Percentiles rank a stretch among this genome's conserved stretches.
phyloP scores from a whole-genome alignment of 306 rosid species.

The Boehmeria nivea region DNA sequence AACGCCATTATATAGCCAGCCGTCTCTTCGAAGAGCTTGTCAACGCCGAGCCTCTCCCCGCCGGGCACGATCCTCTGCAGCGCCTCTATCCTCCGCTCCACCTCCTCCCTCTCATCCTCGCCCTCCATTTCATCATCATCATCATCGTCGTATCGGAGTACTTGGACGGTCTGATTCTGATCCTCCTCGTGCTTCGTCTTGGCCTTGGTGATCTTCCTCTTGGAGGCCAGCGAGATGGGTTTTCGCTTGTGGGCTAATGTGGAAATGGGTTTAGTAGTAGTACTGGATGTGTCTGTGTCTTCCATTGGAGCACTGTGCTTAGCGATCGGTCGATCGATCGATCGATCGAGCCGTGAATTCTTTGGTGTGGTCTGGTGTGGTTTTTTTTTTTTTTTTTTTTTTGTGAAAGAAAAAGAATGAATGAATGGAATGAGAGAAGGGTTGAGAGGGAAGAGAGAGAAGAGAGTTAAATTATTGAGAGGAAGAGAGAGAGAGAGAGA shows the following conservation, averaged over 20 bases:
- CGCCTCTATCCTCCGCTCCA: constrained; percentile 72
- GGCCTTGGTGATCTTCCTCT: background rate
- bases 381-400: too few relatives aligned
- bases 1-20: constrained; percentile 72
- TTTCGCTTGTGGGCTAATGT: too few relatives aligned
- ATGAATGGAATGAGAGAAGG: background rate
- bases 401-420: background rate
- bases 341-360: too few relatives aligned
- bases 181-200: constrained; percentile 6
- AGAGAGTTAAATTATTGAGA: constrained; percentile 3
- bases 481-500: constrained; percentile 13
- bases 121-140: constrained; percentile 1
- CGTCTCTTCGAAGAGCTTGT: constrained; percentile 79
- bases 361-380: too few relatives aligned
- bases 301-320: background rate
- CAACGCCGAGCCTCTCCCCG: constrained; percentile 63
- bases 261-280: constrained; percentile 42
- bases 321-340: too few relatives aligned
- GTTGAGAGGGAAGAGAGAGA: background rate
- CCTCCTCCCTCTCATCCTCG: constrained; percentile 49
- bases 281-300: constrained; percentile 19
- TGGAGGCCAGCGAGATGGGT: constrained; percentile 8
- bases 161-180: too few relatives aligned
- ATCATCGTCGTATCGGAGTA: background rate
- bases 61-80: constrained; percentile 87